Base-by-base conservation (phyloP, 331 rosid species). In the Quercus phellos region DNA sequence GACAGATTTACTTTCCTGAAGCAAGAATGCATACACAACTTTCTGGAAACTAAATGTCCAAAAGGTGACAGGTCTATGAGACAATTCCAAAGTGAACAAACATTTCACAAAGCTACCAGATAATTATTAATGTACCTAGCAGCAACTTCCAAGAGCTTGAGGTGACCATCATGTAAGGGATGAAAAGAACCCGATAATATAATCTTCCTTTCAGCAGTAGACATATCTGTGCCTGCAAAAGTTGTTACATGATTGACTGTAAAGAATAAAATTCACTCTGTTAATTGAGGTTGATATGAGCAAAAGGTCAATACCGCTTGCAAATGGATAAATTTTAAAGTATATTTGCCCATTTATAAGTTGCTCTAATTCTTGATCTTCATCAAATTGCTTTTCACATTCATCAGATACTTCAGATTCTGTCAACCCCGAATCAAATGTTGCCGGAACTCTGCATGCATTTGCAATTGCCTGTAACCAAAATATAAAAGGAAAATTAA, bases 161-260 rank as follows among this genome's bases (percentile, higher is more conserved):
- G 75, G 85, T 92, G 97, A 67, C 95, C 97, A 72, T 92, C 92
- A 67, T 94, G 98, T 66, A 94, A 85, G 3, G 98, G 97, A 88
- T 92, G 85, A 82, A 94, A 94, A 84, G 98, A 92, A 76, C 97
- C 98, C 34, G 98, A 73, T 24, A 94, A 77, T 79, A 94, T 88
- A 58, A 94, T 71, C 85, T 85, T 94, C 83, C 97, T 89, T 68
- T 94, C 94, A 27, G 84, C 85, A 63, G 50, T 68, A 18, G 88
- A 75, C 22, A n/a, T 50, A 70, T 80, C 43, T 34, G 60, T 74
- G 70, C 81, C 93, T 89, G 88, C 85, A 83, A 66, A 63, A 30
- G 38, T 64, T 14, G 1, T 1, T 12, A 64, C 38, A 24, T 43
- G 58, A 60, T 38, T 42, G n/a, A 59, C 73, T 64, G 56, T 55